Percentiles rank a stretch among this genome's conserved stretches.
phyloP scores from a whole-genome alignment of 2,329 filamentous ascomycete species.

The Aurifilum marmelostoma region DNA sequence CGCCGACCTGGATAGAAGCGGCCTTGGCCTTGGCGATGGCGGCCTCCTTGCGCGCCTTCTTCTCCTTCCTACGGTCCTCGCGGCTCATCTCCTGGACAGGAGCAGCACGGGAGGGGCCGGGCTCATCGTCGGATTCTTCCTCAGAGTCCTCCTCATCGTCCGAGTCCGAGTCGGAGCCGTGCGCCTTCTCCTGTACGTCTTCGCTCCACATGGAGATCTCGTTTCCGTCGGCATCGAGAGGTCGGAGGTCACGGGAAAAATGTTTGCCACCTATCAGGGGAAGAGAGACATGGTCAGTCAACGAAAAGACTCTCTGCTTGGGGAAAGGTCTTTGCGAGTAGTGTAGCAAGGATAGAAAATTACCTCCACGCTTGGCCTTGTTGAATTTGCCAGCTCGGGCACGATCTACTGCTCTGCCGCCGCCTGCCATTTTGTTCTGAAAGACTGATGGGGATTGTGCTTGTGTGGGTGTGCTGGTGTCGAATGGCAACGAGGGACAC shows the following conservation, averaged over 20 bases:
- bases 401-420: constrained; percentile 58
- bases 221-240: constrained; percentile 86
- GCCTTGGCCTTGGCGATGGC: constrained; percentile 78
- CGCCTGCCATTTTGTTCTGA: constrained; percentile 46
- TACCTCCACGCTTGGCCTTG: constrained; percentile 92
- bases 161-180: constrained; percentile 54
- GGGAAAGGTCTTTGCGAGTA: background rate
- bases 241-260: constrained; percentile 89
- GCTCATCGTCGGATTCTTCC: constrained; percentile 46
- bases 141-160: constrained; percentile 54
- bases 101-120: constrained; percentile 44
- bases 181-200: constrained; percentile 51
- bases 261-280: constrained; percentile 78
- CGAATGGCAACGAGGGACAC: background rate
- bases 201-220: constrained; percentile 86
- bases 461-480: no score
- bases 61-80: constrained; percentile 83
- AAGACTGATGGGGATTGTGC: background rate
- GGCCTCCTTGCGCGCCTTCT: constrained; percentile 89
- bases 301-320: background rate
- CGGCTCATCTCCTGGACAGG: constrained; percentile 63
- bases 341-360: constrained; percentile 34
- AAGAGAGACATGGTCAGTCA: constrained; percentile 28
- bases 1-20: constrained; percentile 76
- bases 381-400: constrained; percentile 92